Conservation (phyloP, 73 alveolate genomes). For the Blepharisma japonicum region DNA sequence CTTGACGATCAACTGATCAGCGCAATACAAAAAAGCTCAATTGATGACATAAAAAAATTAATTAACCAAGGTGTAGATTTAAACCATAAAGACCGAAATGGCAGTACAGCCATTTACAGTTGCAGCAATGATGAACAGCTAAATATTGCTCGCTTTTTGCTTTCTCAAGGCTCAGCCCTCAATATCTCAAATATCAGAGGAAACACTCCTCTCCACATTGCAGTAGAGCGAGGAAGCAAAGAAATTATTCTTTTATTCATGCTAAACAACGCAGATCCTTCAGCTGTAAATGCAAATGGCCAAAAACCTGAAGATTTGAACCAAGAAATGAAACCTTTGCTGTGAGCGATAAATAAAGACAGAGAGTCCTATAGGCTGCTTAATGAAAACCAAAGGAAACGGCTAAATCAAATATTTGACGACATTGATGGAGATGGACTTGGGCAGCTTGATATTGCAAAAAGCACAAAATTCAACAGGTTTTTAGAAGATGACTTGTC, state of each 20-base stretch:
- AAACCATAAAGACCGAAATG: conserved; percentile 18
- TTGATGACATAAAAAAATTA: neutral
- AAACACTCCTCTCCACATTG: conserved; percentile 4
- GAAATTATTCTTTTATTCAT: neutral
- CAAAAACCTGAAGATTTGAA: conserved; percentile 21
- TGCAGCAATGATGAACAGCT: neutral
- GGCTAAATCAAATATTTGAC: neutral
- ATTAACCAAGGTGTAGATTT: conserved; percentile 1
- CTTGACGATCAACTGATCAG: conserved; percentile 7
- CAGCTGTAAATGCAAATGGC: neutral
- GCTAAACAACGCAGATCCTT: conserved; percentile 19
- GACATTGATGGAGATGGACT: conserved; percentile 11
- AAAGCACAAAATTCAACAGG: conserved; percentile 23
- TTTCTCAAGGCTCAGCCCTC: conserved; percentile 17
- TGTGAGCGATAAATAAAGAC: neutral
- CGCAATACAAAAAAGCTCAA: conserved; percentile 4
- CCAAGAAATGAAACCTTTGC: neutral
- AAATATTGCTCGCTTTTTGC: neutral
- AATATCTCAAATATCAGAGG: neutral
- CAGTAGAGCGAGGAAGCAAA: conserved; percentile 24
- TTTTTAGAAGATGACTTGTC: conserved; percentile 11
- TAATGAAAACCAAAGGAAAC: neutral
- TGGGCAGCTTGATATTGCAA: neutral
- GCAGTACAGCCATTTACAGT: neutral
- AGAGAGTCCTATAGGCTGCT: neutral